These are phyloP conservation scores for Musa schizocarpa DNA, from an alignment of 176 grass and related monocot species.

Conservation along the genomic window DNA sequence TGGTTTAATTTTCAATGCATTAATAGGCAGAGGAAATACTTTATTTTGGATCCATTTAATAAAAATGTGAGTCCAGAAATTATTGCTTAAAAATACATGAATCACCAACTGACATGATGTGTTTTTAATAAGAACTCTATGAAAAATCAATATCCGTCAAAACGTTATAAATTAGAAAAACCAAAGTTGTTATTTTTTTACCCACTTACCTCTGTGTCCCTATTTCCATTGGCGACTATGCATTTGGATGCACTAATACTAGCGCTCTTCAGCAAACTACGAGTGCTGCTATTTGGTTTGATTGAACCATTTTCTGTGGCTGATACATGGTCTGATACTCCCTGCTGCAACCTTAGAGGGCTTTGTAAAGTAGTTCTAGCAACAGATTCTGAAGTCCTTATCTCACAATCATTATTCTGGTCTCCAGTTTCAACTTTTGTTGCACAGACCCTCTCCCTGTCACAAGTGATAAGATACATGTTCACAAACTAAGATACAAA, in stretches of 20 bases:
- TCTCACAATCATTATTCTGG: conserved; percentile 46
- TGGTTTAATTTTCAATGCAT: too few species aligned
- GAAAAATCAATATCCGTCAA: background rate
- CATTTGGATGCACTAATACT: conserved; percentile 97
- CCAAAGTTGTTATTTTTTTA: conserved; percentile 11
- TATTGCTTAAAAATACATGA: too few species aligned
- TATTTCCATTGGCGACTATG: conserved; percentile 36
- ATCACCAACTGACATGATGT: too few species aligned
- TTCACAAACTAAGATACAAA: background rate
- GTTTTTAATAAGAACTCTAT: background rate
- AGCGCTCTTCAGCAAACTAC: conserved; percentile 76
- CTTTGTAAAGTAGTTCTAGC: conserved; percentile 33
- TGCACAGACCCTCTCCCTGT: conserved; percentile 78
- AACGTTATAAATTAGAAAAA: conserved; percentile 13
- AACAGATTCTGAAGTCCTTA: conserved; percentile 44
- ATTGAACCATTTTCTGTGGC: conserved; percentile 24
- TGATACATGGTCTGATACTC: conserved; percentile 10
- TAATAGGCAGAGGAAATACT: too few species aligned
- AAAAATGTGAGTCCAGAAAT: too few species aligned
- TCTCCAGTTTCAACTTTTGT: conserved; percentile 42
- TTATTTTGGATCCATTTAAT: too few species aligned
- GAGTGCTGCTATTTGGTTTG: conserved; percentile 26
- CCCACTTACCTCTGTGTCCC: conserved; percentile 47
- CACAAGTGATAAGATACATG: background rate
- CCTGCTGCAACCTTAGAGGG: conserved; percentile 40